A percentile compares a stretch with the other conserved stretches of the same genome.
These are phyloP conservation scores for Lactarius akahatsu DNA, from an alignment of 768 basidiomycete genomes.

Conservation along the genomic window DNA sequence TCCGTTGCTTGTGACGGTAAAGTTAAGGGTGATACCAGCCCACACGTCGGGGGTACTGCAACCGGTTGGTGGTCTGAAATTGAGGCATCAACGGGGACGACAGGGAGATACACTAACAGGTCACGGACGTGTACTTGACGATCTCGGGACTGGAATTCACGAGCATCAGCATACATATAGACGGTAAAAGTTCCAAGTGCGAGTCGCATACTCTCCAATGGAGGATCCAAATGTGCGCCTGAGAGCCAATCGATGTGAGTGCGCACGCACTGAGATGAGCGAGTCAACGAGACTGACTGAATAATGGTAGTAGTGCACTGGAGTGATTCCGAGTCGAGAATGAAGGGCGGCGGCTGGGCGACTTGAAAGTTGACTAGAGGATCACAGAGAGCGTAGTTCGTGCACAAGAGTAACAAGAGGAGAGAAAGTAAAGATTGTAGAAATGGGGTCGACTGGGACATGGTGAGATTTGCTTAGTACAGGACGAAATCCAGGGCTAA, in stretches of 20 bases:
- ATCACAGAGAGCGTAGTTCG: slow-evolving; percentile 29
- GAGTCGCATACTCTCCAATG: slow-evolving; percentile 55
- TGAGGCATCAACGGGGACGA: background rate
- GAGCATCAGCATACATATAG: background rate
- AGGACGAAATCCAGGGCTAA: background rate
- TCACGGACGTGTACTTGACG: slow-evolving; percentile 56
- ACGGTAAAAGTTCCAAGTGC: background rate
- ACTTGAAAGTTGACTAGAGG: slow-evolving; percentile 63
- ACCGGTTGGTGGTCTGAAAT: slow-evolving; percentile 63
- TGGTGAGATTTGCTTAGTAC: background rate
- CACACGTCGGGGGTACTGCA: slow-evolving; percentile 71
- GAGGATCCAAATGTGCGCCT: slow-evolving; percentile 75
- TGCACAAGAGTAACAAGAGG: slow-evolving; percentile 13
- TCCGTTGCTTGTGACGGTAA: slow-evolving; percentile 76
- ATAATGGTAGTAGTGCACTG: slow-evolving; percentile 68
- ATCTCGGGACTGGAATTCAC: slow-evolving; percentile 48
- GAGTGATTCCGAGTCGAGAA: slow-evolving; percentile 40
- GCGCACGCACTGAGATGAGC: slow-evolving; percentile 9
- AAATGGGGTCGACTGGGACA: background rate
- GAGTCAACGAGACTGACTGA: slow-evolving; percentile 45
- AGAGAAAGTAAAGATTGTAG: slow-evolving; percentile 3
- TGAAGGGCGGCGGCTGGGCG: slow-evolving; percentile 68
- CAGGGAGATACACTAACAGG: background rate
- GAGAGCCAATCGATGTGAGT: background rate
- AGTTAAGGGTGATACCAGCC: slow-evolving; percentile 73